Evolutionary conservation across 768 basidiomycete species (phyloP).

Genomic region (Collybiopsis luxurians): DNA sequence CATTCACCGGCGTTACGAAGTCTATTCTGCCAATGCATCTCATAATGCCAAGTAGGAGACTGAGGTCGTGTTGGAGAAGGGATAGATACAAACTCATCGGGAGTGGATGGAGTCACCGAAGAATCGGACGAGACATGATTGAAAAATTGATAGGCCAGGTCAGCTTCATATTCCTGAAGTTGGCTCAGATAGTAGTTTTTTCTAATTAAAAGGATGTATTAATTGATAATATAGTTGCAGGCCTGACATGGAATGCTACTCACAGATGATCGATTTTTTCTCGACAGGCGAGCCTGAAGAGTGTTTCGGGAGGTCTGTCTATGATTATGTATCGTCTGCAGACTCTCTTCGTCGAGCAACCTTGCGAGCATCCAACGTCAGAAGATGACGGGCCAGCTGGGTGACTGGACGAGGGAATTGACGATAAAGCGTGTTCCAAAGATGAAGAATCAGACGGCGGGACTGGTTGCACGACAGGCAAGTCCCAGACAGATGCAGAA

Average conservation of each 20-base stretch:
- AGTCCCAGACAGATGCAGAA: neutral
- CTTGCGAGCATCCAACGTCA: neutral
- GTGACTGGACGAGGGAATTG: too few relatives aligned
- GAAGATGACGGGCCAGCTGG: neutral
- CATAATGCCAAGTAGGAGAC: constrained; percentile 2
- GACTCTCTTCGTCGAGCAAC: neutral
- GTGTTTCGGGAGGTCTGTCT: neutral
- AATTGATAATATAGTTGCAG: neutral
- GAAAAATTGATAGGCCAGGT: neutral
- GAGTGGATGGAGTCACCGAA: neutral
- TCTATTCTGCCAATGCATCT: neutral
- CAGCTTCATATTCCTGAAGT: constrained; percentile 1
- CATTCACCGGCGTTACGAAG: constrained; percentile 3
- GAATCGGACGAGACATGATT: neutral
- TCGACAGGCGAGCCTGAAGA: constrained; percentile 3
- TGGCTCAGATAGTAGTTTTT: constrained; percentile 1
- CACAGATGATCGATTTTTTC: constrained; percentile 4
- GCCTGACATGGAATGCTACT: neutral
- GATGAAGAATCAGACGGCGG: neutral
- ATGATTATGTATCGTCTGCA: neutral
- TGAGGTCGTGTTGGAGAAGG: neutral
- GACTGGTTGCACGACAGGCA: neutral
- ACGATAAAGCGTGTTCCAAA: neutral
- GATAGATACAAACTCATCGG: neutral
- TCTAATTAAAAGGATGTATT: neutral